Conservation (phyloP, 306 rosid species). For the Quercus aquifolioides region DNA sequence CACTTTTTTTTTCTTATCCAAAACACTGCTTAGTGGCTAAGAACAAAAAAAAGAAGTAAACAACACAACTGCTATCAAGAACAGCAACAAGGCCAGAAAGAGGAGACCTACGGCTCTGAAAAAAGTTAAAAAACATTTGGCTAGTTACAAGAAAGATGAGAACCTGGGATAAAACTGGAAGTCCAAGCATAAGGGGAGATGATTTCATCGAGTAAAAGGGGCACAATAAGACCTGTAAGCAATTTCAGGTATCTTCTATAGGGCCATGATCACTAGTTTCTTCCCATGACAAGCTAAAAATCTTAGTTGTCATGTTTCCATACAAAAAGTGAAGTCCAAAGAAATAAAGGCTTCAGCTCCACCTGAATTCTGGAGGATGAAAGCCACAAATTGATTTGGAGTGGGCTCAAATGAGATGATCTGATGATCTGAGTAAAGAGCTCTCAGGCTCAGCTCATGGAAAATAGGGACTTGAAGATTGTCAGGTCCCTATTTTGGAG, state of each 20-base stretch:
- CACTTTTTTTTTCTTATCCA: neutral
- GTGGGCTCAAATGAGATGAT: neutral
- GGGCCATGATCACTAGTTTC: neutral
- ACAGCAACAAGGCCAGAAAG: neutral
- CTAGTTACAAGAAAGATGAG: neutral
- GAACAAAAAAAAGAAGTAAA: neutral
- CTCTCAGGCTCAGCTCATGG: neutral
- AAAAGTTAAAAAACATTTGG: neutral
- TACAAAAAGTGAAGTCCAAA: neutral
- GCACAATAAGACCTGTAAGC: neutral
- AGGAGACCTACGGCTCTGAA: neutral
- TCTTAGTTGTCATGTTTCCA: neutral
- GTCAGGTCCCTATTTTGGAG: no score
- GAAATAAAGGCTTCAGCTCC: neutral
- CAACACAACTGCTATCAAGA: neutral
- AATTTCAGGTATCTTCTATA: neutral
- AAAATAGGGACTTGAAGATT: neutral
- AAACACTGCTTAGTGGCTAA: neutral
- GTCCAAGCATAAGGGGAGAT: neutral
- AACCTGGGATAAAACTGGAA: neutral
- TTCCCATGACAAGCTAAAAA: neutral
- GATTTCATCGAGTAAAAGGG: neutral
- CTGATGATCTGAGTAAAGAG: neutral
- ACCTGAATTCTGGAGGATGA: neutral
- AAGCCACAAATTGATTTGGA: neutral